Base-by-base conservation (phyloP, 176 grass and related monocot species). In the Zoysia japonica region DNA sequence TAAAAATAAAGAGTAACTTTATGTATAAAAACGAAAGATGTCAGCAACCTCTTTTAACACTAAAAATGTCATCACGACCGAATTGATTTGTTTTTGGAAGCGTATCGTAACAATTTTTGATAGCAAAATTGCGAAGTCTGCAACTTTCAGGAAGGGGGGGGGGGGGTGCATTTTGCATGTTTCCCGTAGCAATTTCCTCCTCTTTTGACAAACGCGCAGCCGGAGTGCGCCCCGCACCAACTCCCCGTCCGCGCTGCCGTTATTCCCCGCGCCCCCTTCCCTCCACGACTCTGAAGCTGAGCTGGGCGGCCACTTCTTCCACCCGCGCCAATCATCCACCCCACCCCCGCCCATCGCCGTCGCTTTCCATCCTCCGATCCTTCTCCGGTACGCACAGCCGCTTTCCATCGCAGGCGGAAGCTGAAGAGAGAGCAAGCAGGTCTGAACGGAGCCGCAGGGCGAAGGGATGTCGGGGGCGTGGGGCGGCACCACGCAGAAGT, bases 401-500 rank as follows among this genome's bases (percentile, higher is more conserved):
- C 62, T 76, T 28, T 17, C 69, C 17, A 16, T 13, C 48, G 14
- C 54, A 19, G 16, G 65, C 20, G 28, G 47, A 56, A 19, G 5
- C 28, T 4, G 60, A 11, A 13, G 7, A 43, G 13, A 39, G 37
- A 73, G 70, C 5, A 65, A 57, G 71, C 12, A 45, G 55, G 35
- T 39, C 56, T 9, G 61, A 9, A 52, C 53, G 61, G 47, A 55
- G 65, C 42, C 37, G 65, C 48, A 19, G 47, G 19, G 39, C 6
- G 55, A 47, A 75, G 72, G 11, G 8, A 93, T 88, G 91, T 81
- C 87, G 69, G 78, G 61, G 63, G 67, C 86, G 82, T 99, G 89
- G 71, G 96, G 96, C 55, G 96, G 92, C 64, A 99, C 96, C 43
- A 99, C 79, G 75, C 92, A 91, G 88, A 99, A 93, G 96, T 99